Base-by-base conservation (phyloP, 225 moss, liverwort and hornwort genomes). In the Anthoceros angustus region DNA sequence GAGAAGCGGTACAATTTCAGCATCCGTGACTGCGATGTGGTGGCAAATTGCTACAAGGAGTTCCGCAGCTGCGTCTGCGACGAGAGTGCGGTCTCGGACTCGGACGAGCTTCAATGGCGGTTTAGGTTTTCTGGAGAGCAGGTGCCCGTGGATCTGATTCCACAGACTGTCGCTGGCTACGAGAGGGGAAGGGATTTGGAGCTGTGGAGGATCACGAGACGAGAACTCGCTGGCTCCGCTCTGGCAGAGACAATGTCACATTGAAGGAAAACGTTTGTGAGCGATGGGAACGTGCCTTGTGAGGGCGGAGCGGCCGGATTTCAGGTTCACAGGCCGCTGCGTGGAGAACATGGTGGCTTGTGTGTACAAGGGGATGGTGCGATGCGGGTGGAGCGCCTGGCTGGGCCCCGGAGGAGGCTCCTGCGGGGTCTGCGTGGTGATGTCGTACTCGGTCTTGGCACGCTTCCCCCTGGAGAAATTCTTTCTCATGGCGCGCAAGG, bases 1-100 rank as follows among this genome's bases (percentile, higher is more conserved):
- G 87, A 93, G 66, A 93, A 89, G 40, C 79, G 87, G 23, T 93
- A 86, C 78, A 93, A 93, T 72, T 89, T 93, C 71, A 93, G 80
- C 67, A n/a, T 84, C 39, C 70, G 74, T 40, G 87, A 89, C 69
- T 72, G 80, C 25, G 75, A 84, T 71, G 74, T 93, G 61, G 86
- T 87, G 65, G 87, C 93, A 49, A 66, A 87, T 72, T 76, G 85
- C 39, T 89, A 93, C 67, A 69, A 43, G 42, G 79, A 89, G 18
- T 93, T 93, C 45, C 81, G 75, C 39, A 81, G 83, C 68, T 87
- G 74, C 70, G 82, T 93, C 74, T 73, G 39, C 23, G 45, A 45
- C 12, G 49, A 0, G 49, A 42, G 23, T 46, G n/a, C 42, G 10
- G 24, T 66, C 42, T 12, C 16, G 42, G 21, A 6, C n/a, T 7